These are phyloP conservation scores for Phyllosticta citriasiana DNA, from an alignment of 2,329 filamentous ascomycete genomes.

Conservation along the genomic window DNA sequence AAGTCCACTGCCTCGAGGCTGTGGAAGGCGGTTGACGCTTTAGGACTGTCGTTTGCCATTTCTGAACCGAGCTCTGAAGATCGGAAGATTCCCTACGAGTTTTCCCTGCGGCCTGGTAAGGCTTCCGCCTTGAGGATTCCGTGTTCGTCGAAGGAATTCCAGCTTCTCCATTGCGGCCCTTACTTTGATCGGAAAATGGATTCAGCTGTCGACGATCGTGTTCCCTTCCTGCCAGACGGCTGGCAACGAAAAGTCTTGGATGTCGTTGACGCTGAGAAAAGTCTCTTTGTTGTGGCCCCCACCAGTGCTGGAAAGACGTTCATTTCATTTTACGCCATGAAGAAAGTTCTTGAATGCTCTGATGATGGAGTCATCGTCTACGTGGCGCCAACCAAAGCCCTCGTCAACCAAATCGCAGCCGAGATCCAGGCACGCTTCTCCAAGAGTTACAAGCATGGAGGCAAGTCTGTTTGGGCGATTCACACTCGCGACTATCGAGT, in stretches of 20 bases:
- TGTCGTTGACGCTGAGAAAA: constrained; percentile 58
- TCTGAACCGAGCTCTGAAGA: constrained; percentile 22
- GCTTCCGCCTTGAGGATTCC: constrained; percentile 26
- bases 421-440: constrained; percentile 66
- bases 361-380: constrained; percentile 67
- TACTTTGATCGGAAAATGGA: constrained; percentile 69
- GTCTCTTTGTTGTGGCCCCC: constrained; percentile 65
- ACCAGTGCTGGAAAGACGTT: constrained; percentile 77
- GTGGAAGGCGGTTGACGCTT: constrained; percentile 27
- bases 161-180: constrained; percentile 58
- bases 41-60: constrained; percentile 28
- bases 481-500: constrained; percentile 66
- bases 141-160: constrained; percentile 46
- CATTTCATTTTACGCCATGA: constrained; percentile 78
- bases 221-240: constrained; percentile 62
- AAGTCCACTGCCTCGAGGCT: constrained; percentile 31
- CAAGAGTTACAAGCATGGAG: constrained; percentile 51
- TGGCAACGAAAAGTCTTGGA: constrained; percentile 71
- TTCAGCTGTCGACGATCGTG: constrained; percentile 55
- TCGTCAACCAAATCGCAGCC: constrained; percentile 76
- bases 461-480: constrained; percentile 67
- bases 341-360: constrained; percentile 57
- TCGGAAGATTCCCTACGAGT: constrained; percentile 35
- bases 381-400: constrained; percentile 69
- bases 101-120: constrained; percentile 15